Evolutionary conservation across 305 asterid genomes (phyloP).

Genomic region (Caryopteris hybrid): DNA sequence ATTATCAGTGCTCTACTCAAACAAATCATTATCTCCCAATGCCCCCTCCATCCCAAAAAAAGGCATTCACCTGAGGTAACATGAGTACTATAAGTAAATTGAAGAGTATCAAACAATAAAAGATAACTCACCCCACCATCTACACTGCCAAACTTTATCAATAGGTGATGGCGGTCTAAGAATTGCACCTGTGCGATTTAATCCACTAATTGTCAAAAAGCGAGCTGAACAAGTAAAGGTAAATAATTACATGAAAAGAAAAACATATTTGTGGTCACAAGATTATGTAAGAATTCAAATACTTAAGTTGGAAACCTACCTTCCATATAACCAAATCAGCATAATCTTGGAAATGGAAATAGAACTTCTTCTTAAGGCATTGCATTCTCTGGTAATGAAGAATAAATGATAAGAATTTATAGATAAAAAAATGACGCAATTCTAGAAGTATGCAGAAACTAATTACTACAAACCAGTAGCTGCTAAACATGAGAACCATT

Average conservation of each 20-base stretch:
- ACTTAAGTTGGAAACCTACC: conserved; percentile 39
- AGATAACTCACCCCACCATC: conserved; percentile 88
- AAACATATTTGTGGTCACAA: not conserved
- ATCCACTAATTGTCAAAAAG: conserved; percentile 23
- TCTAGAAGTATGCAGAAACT: not conserved
- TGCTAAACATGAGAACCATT: not conserved
- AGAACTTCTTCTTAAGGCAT: conserved; percentile 93
- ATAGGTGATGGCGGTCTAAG: conserved; percentile 84
- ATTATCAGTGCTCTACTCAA: not conserved
- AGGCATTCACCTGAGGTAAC: not conserved
- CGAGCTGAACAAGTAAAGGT: conserved; percentile 9
- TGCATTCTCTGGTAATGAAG: conserved; percentile 72
- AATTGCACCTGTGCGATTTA: conserved; percentile 75
- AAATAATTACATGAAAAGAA: not conserved
- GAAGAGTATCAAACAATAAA: conserved; percentile 20
- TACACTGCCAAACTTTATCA: conserved; percentile 95
- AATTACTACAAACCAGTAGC: not conserved
- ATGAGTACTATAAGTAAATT: not conserved
- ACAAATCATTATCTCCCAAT: not conserved
- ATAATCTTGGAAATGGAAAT: conserved; percentile 95
- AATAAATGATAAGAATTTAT: conserved; percentile 16
- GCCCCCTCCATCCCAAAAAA: not conserved
- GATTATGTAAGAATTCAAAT: not conserved
- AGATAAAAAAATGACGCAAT: not conserved
- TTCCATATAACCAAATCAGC: conserved; percentile 92